Evolutionary conservation across 163 green algal species (phyloP), one percentile per base, ranked within the genome.

Genomic region (Coccomyxa subellipsoidea): DNA sequence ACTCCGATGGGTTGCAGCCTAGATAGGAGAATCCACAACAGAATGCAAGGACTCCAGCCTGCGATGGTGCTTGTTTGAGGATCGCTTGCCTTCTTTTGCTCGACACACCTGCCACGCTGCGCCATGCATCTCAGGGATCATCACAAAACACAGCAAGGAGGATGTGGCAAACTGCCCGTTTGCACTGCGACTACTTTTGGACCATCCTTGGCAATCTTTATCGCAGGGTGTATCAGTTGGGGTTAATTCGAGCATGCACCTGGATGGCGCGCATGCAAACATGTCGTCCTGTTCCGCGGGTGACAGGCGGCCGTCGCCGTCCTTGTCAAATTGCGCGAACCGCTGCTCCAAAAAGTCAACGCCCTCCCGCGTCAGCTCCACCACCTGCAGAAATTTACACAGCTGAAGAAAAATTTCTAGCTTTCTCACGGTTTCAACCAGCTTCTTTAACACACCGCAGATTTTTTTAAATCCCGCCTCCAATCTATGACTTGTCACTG

Each of bases 331-430:
- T 54, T 88, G 76, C 21, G 86, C 29, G 78, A 98, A 97, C 77
- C 85, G 81, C 69, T 84, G 80, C 4, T 21, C 35, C 81, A 98
- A 91, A 85, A 96, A 96, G 21, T 76, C 69, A 35, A 87, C 38
- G 8, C 87, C 94, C 0, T 77, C 82, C 2, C 91, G 82, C 0
- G 86, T 93, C 75, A 98, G 87, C 91, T 98, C 93, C 71, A 96
- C 86, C 36, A 94, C 85, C 93, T 94, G 88, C 27, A 18, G 25
- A 18, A 18, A 8, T 35, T 23, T 23, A 73, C 27, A 32, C 27
- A 5, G 59, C 7, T n/a, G 9, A 15, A 54, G 8, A 23, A 54
- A 54, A 54, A 8, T 10, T 10, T 54, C 8, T 23, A 54, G 10
- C 39, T 10, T 32, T 72, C 12, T 66, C 12, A 29, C 12, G 18